Evolutionary conservation across 192 early-diverging fungal genomes (phyloP).

Genomic region (Hyaloraphidium curvatum): DNA sequence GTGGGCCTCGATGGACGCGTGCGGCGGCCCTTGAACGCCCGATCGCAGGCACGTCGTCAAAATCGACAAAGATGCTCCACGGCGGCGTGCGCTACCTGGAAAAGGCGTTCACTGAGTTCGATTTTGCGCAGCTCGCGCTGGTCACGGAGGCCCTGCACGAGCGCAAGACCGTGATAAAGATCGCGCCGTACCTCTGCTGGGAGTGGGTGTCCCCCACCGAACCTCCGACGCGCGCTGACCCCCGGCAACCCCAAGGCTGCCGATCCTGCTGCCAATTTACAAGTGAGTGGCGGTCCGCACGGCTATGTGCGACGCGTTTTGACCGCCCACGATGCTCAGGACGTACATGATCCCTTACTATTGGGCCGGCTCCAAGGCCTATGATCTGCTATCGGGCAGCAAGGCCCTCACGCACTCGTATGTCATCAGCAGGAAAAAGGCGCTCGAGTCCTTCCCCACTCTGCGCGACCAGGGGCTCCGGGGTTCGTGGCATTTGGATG

Average conservation of each 20-base stretch:
- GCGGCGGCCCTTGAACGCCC: not conserved
- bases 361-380: slow-evolving; percentile 82
- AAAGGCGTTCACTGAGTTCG: slow-evolving; percentile 83
- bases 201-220: too few relatives aligned
- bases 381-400: slow-evolving; percentile 72
- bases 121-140: slow-evolving; percentile 92
- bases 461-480: slow-evolving; percentile 62
- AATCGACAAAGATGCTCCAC: slow-evolving; percentile 90
- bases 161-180: slow-evolving; percentile 77
- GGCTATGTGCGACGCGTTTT: not conserved
- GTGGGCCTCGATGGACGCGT: not conserved
- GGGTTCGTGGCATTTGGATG: too few relatives aligned
- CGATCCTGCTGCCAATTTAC: slow-evolving; percentile 89
- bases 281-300: slow-evolving; percentile 24
- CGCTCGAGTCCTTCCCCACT: slow-evolving; percentile 92
- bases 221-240: too few relatives aligned
- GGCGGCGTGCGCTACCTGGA: slow-evolving; percentile 94
- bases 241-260: too few relatives aligned
- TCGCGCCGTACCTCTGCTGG: slow-evolving; percentile 85
- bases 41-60: slow-evolving; percentile 57
- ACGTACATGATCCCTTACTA: slow-evolving; percentile 58
- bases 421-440: slow-evolving; percentile 62
- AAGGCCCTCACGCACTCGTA: slow-evolving; percentile 66
- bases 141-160: slow-evolving; percentile 91
- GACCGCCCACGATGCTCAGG: not conserved